Percentiles rank a stretch among this genome's conserved stretches.
Evolutionary conservation across 768 basidiomycete genomes (phyloP).

Genomic region (Suillus sp.): DNA sequence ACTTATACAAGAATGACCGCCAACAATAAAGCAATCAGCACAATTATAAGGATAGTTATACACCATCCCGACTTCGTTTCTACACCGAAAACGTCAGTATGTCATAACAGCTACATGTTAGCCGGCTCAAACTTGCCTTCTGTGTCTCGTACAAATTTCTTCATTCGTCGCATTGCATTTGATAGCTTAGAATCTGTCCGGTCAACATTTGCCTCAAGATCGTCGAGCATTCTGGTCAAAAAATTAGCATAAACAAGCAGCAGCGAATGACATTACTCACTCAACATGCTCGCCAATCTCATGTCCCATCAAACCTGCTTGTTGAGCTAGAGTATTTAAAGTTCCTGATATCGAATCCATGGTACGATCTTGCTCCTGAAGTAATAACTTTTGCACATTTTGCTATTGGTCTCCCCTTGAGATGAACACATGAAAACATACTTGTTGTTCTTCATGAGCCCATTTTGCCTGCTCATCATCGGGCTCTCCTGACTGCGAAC

Average conservation of each 20-base stretch:
- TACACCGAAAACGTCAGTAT: slow-evolving; percentile 27
- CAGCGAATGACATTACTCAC: slow-evolving; percentile 47
- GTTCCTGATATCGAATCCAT: slow-evolving; percentile 89
- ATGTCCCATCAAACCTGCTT: slow-evolving; percentile 92
- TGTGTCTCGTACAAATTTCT: slow-evolving; percentile 81
- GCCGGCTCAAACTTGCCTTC: slow-evolving; percentile 54
- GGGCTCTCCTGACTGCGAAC: slow-evolving; percentile 26
- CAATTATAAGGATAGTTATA: slow-evolving; percentile 79
- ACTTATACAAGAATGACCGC: slow-evolving; percentile 74
- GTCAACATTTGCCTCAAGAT: slow-evolving; percentile 76
- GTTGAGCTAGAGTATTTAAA: slow-evolving; percentile 78
- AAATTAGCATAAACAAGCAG: neutral
- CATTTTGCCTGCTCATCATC: slow-evolving; percentile 76
- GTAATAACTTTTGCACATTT: slow-evolving; percentile 61
- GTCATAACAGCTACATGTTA: neutral
- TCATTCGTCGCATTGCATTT: slow-evolving; percentile 67
- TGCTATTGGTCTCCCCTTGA: neutral
- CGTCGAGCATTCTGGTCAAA: slow-evolving; percentile 69
- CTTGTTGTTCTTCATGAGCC: slow-evolving; percentile 88
- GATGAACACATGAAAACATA: slow-evolving; percentile 26
- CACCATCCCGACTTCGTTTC: slow-evolving; percentile 92
- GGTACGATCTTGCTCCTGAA: slow-evolving; percentile 86
- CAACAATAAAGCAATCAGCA: slow-evolving; percentile 75
- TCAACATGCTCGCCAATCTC: slow-evolving; percentile 92
- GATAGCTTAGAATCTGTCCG: slow-evolving; percentile 63